Evolutionary conservation across 106 monocot genomes (phyloP), one percentile per base, ranked within the genome.

Genomic region (Narthecium ossifragum): DNA sequence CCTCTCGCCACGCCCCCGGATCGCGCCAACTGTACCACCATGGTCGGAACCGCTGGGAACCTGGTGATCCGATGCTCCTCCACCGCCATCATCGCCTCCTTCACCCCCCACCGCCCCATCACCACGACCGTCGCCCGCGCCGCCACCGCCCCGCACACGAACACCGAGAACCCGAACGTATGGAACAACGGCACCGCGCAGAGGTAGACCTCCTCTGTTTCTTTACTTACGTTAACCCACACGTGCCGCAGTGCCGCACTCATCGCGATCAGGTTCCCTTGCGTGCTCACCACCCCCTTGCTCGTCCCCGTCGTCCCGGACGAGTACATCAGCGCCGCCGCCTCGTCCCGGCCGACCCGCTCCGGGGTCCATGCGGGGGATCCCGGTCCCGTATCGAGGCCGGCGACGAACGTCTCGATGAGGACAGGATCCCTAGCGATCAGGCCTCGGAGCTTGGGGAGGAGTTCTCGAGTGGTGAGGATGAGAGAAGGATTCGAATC

Each of bases 301-400:
- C 78, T 75, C 65, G 53, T 68, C 21, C 92, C 92, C 11, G 92
- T 88, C 17, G 92, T 92, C 26, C 92, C 92, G 8, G 88, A 93
- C 0, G 92, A 88, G 79, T 85, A 88, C 78, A 93, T 71, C 4
- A 88, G 54, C 18, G 70, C 71, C 13, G 92, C 92, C 11, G 76
- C 26, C 24, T 83, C 80, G 17, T 57, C 34, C 36, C 57, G 69
- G 2, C 29, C 14, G 2, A 31, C n/a, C n/a, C 4, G 18, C 31
- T 18, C 22, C 0, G 6, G 11, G 0, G 31, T 25, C 15, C n/a
- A 18, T 4, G 26, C 46, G 0, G 27, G 23, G 3, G 51, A n/a
- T 28, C 60, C 40, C 26, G 0, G 50, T 13, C 46, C 53, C 24
- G 34, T 6, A 17, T 43, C 0, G 25, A 74, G 61, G 33, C 51